Conservation (phyloP, 352 stramenopile species). For the Pythium pectinolyticum region DNA sequence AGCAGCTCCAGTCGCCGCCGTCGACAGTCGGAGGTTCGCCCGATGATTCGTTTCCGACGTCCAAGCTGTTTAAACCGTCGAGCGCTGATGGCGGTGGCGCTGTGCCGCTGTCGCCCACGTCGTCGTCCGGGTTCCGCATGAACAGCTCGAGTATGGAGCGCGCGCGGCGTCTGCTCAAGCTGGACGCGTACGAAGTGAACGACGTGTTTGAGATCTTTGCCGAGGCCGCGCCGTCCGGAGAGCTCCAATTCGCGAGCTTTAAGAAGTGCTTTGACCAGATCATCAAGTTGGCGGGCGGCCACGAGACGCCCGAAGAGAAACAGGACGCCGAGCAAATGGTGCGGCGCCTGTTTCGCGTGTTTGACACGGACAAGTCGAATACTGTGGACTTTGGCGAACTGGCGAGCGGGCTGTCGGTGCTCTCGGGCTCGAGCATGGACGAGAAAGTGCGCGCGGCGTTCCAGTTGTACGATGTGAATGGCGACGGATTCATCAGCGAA, state of each 20-base stretch:
- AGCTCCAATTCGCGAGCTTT: constrained; percentile 79
- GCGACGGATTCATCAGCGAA: constrained; percentile 81
- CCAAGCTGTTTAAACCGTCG: constrained; percentile 10
- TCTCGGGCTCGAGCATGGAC: constrained; percentile 85
- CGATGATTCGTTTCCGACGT: constrained; percentile 23
- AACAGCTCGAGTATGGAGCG: constrained; percentile 79
- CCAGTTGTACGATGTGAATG: constrained; percentile 84
- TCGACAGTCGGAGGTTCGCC: neutral
- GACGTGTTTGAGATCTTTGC: constrained; percentile 89
- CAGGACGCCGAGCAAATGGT: constrained; percentile 82
- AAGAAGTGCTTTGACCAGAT: constrained; percentile 90
- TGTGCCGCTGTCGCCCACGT: constrained; percentile 2
- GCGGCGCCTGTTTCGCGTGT: constrained; percentile 78
- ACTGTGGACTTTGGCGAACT: constrained; percentile 87
- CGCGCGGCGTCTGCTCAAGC: constrained; percentile 72
- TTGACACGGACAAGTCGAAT: constrained; percentile 85
- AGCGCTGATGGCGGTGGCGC: neutral
- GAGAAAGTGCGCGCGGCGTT: constrained; percentile 86
- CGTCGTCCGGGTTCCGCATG: constrained; percentile 44
- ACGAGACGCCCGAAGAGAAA: constrained; percentile 61
- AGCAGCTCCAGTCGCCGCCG: neutral
- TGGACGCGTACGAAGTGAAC: constrained; percentile 86
- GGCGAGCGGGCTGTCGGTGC: constrained; percentile 76
- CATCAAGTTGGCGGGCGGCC: constrained; percentile 75
- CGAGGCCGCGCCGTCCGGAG: constrained; percentile 72